A percentile compares a stretch with the other conserved stretches of the same genome.
Evolutionary conservation across 768 basidiomycete genomes (phyloP).

Genomic region (Russula ochroleuca): DNA sequence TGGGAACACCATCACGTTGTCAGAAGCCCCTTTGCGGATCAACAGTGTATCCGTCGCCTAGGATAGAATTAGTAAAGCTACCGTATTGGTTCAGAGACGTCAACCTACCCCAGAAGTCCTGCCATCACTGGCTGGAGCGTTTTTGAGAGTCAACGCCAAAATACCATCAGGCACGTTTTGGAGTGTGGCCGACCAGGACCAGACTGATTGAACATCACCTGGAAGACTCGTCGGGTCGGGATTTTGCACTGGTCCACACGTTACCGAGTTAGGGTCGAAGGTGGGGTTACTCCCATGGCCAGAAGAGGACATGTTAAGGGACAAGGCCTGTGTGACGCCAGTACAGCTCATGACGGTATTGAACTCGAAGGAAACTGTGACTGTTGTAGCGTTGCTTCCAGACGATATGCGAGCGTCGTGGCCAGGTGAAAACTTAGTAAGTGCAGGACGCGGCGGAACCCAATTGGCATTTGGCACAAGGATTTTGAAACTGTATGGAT

Average conservation of each 20-base stretch:
- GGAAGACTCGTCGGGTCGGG: constrained; percentile 48
- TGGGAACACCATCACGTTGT: constrained; percentile 87
- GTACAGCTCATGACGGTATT: constrained; percentile 71
- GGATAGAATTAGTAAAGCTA: neutral
- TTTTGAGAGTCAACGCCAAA: constrained; percentile 62
- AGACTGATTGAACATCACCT: constrained; percentile 55
- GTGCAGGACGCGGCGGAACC: constrained; percentile 62
- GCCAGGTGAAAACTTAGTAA: constrained; percentile 80
- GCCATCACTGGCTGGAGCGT: constrained; percentile 43
- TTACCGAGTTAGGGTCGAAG: constrained; percentile 41
- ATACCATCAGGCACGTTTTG: constrained; percentile 78
- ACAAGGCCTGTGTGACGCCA: constrained; percentile 57
- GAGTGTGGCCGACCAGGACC: constrained; percentile 73
- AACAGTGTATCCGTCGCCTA: constrained; percentile 73
- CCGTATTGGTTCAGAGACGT: constrained; percentile 2
- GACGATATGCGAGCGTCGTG: constrained; percentile 73
- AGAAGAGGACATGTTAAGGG: constrained; percentile 67
- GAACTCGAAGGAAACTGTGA: constrained; percentile 76
- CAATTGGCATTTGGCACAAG: constrained; percentile 67
- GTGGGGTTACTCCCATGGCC: constrained; percentile 55
- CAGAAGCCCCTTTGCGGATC: constrained; percentile 67
- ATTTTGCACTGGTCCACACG: constrained; percentile 48
- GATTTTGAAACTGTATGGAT: constrained; percentile 76
- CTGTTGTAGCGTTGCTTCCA: constrained; percentile 44
- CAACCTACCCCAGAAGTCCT: constrained; percentile 52